These are phyloP conservation scores for Puccinia brachypodii DNA, from an alignment of 1,284 basidiomycete species.

Conservation along the genomic window DNA sequence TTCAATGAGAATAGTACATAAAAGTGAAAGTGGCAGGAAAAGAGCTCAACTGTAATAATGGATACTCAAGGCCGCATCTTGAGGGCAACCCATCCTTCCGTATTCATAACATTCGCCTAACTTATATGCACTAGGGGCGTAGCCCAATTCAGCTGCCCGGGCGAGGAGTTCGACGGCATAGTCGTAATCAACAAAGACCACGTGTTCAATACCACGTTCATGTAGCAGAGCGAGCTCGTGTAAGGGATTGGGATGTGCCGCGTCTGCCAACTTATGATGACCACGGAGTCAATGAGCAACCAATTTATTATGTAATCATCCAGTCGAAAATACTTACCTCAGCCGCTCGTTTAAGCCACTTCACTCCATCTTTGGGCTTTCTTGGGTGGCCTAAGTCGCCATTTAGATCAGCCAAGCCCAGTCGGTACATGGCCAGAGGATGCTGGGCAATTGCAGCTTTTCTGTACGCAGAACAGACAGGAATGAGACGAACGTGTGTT, in stretches of 20 bases:
- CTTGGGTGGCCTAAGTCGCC: slow-evolving; percentile 85
- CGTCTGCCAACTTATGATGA: slow-evolving; percentile 22
- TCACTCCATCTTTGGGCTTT: slow-evolving; percentile 91
- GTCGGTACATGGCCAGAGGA: slow-evolving; percentile 92
- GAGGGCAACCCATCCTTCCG: slow-evolving; percentile 97
- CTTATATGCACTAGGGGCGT: slow-evolving; percentile 92
- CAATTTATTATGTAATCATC: not conserved
- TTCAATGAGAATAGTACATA: not conserved
- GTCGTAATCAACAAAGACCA: slow-evolving; percentile 92
- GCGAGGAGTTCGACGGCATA: slow-evolving; percentile 93
- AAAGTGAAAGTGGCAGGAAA: not conserved
- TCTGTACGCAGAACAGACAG: slow-evolving; percentile 57
- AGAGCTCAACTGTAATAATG: slow-evolving; percentile 87
- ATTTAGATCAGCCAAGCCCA: slow-evolving; percentile 94
- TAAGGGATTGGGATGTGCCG: slow-evolving; percentile 62
- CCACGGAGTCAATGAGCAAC: not conserved
- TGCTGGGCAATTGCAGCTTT: slow-evolving; percentile 89
- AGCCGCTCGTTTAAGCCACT: slow-evolving; percentile 95
- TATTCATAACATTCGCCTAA: slow-evolving; percentile 99
- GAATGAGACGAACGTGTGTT: not conserved
- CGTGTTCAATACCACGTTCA: slow-evolving; percentile 92
- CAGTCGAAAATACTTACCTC: slow-evolving; percentile 61
- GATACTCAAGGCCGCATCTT: slow-evolving; percentile 92
- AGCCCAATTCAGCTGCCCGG: slow-evolving; percentile 90
- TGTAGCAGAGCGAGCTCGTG: slow-evolving; percentile 94